Percentiles rank a stretch among this genome's conserved stretches.
These are phyloP conservation scores for Penicillium sp. DNA, from an alignment of 2,329 filamentous ascomycete species.

Conservation along the genomic window DNA sequence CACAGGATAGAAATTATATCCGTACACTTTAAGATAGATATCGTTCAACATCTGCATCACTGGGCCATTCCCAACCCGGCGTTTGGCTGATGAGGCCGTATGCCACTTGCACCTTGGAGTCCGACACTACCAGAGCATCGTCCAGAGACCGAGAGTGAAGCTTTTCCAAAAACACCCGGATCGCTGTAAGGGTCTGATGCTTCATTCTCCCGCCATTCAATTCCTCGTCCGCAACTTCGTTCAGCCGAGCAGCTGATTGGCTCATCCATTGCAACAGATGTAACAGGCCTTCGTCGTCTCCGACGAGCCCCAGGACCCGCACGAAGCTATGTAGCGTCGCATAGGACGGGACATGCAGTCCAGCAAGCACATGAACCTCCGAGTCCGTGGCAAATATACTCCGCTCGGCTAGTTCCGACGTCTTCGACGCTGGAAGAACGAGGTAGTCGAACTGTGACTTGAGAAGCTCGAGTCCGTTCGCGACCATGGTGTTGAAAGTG, in stretches of 20 bases:
- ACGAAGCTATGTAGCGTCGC: conserved; percentile 42
- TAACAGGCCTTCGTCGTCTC: conserved; percentile 40
- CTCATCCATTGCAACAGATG: conserved; percentile 43
- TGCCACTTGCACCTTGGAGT: conserved; percentile 32
- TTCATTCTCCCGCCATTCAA: conserved; percentile 38
- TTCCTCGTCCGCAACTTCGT: conserved; percentile 33
- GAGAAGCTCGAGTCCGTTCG: conserved; percentile 29
- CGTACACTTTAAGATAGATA: conserved; percentile 28
- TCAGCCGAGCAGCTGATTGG: conserved; percentile 29
- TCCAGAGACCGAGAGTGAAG: conserved; percentile 11
- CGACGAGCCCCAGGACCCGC: conserved; percentile 38
- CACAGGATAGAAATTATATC: background rate
- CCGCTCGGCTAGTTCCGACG: conserved; percentile 21
- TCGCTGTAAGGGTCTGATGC: conserved; percentile 39
- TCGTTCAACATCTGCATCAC: conserved; percentile 37
- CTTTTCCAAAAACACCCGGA: conserved; percentile 40
- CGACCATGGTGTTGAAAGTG: conserved; percentile 29
- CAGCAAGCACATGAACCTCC: conserved; percentile 25
- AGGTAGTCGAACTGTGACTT: conserved; percentile 36
- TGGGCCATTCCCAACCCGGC: conserved; percentile 41
- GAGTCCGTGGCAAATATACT: conserved; percentile 13
- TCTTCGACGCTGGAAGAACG: conserved; percentile 28
- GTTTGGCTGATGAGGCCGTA: conserved; percentile 36
- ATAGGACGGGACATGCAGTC: conserved; percentile 37
- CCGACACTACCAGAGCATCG: conserved; percentile 20